phyloP scores from a whole-genome alignment of 495 filamentous ascomycete species.

The Penicillium nucicola region DNA sequence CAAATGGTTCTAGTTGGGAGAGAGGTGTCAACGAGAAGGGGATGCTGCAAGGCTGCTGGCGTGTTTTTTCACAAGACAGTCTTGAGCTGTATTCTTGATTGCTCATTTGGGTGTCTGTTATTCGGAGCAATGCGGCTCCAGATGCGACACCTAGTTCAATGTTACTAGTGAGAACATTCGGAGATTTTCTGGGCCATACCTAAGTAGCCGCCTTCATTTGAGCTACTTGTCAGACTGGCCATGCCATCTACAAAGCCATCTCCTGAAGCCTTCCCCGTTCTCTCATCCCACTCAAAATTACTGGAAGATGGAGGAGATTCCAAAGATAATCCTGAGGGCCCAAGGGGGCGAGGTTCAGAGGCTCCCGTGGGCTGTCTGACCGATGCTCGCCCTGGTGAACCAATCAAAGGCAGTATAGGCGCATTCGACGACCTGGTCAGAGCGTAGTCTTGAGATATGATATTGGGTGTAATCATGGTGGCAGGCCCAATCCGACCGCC shows the following conservation, averaged over 20 bases:
- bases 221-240: slow-evolving; percentile 17
- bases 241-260: slow-evolving; percentile 18
- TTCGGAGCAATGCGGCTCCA: slow-evolving; percentile 12
- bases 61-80: neutral
- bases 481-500: too few species aligned
- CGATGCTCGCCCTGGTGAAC: too few species aligned
- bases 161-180: neutral
- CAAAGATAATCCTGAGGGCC: neutral
- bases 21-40: slow-evolving; percentile 5
- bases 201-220: slow-evolving; percentile 13
- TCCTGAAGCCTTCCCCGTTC: neutral
- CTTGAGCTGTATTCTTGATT: neutral
- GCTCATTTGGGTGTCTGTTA: slow-evolving; percentile 5
- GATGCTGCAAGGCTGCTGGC: neutral
- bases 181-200: neutral
- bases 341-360: neutral
- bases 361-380: neutral
- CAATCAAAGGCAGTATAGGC: too few species aligned
- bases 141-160: slow-evolving; percentile 11
- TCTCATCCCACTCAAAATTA: slow-evolving; percentile 18
- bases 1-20: slow-evolving; percentile 15
- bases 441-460: too few species aligned
- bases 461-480: too few species aligned
- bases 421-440: too few species aligned
- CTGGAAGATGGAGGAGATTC: slow-evolving; percentile 7